Evolutionary conservation across 306 rosid species (phyloP), one percentile per base, ranked within the genome.

Genomic region (Gynostemma pentaphyllum): DNA sequence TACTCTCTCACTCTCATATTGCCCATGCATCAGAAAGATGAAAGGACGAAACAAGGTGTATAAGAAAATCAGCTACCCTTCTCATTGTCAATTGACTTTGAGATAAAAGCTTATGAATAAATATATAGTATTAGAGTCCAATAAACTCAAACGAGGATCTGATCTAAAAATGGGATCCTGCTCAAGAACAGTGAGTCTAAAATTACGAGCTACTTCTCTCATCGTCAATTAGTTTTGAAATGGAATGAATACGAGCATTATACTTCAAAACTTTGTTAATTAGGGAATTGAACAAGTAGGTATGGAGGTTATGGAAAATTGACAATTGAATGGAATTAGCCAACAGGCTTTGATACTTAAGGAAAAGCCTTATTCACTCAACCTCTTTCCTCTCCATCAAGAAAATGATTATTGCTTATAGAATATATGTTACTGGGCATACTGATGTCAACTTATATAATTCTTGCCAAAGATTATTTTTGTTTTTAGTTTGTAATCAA

Each of bases 251-350:
- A 15, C 34, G 23, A 15, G 42, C 7, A 30, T 55, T 51, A 9
- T n/a, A 16, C 32, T 55, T 29, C 41, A 18, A 55, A 55, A 42
- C 62, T 55, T 55, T 30, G 62, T 30, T 27, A 2, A n/a, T n/a
- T n/a, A n/a, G n/a, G 40, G 37, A 53, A 53, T n/a, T n/a, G 61
- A 53, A 28, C 61, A 28, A 53, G 61, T 53, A 53, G 61, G 39
- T 28, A 28, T 28, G 22, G 12, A 11, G 21, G 39, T 53, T 55
- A 42, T 28, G 22, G 41, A 55, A 16, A 40, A 55, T 18, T 55
- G 62, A 30, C 62, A 55, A 28, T 29, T 16, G 62, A 55, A 55
- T 55, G 32, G 62, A 55, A 55, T 28, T 30, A n/a, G 23, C 12
- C 61, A 53, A 21, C 40, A 28, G 21, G 27, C 5, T 9, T 61